Percentiles rank a stretch among this genome's conserved stretches.
Conservation (phyloP, 257 asterid genomes). For the Paraleonurus japonicus region DNA sequence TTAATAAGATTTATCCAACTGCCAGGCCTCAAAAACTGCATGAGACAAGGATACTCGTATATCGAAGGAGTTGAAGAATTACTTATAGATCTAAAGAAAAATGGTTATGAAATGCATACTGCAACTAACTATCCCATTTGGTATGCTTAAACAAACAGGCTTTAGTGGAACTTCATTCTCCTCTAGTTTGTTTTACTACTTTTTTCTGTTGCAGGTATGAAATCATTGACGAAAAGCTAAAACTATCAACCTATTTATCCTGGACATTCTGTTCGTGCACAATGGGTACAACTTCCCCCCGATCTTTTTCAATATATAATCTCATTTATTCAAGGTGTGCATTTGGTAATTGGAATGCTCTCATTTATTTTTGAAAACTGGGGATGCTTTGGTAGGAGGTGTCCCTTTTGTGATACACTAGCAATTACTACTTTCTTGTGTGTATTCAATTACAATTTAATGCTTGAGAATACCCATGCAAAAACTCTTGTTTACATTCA, state of each 20-base stretch:
- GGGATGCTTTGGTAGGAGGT: neutral
- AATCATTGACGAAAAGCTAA: conserved; percentile 82
- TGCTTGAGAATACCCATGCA: neutral
- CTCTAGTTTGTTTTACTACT: conserved; percentile 20
- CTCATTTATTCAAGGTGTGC: conserved; percentile 3
- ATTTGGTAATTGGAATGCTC: neutral
- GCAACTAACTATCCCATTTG: conserved; percentile 91
- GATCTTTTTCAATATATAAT: conserved; percentile 3
- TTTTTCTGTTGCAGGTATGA: conserved; percentile 55
- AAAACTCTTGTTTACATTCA: conserved; percentile 8
- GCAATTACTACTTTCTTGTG: neutral
- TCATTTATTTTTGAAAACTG: neutral
- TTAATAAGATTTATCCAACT: conserved; percentile 3
- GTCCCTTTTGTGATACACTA: conserved; percentile 1
- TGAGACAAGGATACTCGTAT: conserved; percentile 72
- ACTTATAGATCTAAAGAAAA: conserved; percentile 60
- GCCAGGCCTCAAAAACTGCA: conserved; percentile 82
- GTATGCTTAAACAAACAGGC: conserved; percentile 36
- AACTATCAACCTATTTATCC: conserved; percentile 74
- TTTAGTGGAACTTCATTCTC: conserved; percentile 8
- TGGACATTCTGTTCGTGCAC: conserved; percentile 97
- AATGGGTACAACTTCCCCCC: conserved; percentile 50
- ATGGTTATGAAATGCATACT: conserved; percentile 87
- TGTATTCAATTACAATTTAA: neutral
- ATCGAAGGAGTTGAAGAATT: conserved; percentile 77